Conservation (phyloP, 176 grass and related monocot genomes). For the Aegilops speltoides region DNA sequence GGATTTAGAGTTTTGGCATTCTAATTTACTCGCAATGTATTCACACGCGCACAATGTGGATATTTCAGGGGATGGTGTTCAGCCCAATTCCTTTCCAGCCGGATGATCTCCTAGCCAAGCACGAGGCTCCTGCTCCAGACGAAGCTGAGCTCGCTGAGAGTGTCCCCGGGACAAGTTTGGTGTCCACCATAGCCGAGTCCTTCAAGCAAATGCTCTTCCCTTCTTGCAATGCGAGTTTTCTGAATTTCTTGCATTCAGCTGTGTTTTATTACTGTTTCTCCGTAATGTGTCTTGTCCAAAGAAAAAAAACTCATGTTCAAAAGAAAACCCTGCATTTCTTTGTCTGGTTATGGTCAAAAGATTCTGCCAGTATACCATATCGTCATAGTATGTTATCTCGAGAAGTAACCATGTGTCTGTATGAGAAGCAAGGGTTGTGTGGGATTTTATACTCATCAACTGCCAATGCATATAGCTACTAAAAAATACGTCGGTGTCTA, state of each 20-base stretch:
- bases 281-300: background rate
- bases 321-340: background rate
- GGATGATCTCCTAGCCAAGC: slow-evolving; percentile 36
- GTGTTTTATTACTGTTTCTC: background rate
- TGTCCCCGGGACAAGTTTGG: slow-evolving; percentile 17
- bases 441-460: background rate
- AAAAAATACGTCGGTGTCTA: background rate
- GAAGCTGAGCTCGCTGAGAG: slow-evolving; percentile 34
- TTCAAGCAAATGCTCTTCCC: slow-evolving; percentile 63
- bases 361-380: background rate
- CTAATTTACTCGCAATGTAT: background rate
- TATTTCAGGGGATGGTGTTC: slow-evolving; percentile 76
- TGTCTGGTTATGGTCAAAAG: background rate
- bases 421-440: background rate
- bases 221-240: slow-evolving; percentile 52
- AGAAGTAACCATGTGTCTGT: background rate
- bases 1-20: background rate
- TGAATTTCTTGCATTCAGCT: background rate
- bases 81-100: slow-evolving; percentile 74
- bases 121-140: slow-evolving; percentile 29
- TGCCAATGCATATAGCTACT: background rate
- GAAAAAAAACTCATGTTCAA: background rate
- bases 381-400: background rate
- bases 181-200: slow-evolving; percentile 38
- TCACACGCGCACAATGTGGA: background rate